A percentile compares a stretch with the other conserved stretches of the same genome.
Conservation (phyloP, 257 asterid species). For the Rhazya stricta region DNA sequence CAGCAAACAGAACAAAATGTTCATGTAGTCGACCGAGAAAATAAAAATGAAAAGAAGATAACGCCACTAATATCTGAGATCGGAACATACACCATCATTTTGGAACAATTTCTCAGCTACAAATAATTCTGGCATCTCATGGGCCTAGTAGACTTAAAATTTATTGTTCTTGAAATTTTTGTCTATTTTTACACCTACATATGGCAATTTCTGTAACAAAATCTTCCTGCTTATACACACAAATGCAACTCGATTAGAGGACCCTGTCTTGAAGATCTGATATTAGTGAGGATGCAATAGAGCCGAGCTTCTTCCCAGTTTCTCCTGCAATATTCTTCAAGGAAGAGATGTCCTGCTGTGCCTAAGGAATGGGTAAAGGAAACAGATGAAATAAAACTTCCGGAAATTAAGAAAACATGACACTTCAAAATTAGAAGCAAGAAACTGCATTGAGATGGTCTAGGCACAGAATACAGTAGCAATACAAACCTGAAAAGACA, state of each 20-base stretch:
- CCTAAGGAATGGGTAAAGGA: constrained; percentile 32
- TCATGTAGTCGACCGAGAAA: background rate
- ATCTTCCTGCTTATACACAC: constrained; percentile 27
- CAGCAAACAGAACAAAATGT: background rate
- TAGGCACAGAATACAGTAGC: background rate
- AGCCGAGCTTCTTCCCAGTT: constrained; percentile 82
- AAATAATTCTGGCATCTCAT: constrained; percentile 1
- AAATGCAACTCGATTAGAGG: constrained; percentile 38
- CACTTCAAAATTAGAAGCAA: background rate
- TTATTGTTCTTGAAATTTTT: background rate
- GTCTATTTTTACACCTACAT: constrained; percentile 26
- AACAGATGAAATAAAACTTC: background rate
- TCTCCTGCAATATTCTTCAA: constrained; percentile 92
- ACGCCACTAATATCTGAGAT: background rate
- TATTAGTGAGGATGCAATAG: constrained; percentile 65
- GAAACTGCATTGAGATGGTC: background rate
- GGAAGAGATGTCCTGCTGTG: constrained; percentile 92
- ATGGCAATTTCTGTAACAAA: constrained; percentile 23
- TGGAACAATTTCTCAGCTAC: background rate
- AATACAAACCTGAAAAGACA: constrained; percentile 81
- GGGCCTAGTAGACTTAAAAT: background rate
- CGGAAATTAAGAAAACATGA: background rate
- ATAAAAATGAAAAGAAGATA: background rate
- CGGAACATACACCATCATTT: background rate
- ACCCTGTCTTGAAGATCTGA: constrained; percentile 94